Evolutionary conservation across 768 basidiomycete genomes (phyloP).

Genomic region (Termitomyces sp.): DNA sequence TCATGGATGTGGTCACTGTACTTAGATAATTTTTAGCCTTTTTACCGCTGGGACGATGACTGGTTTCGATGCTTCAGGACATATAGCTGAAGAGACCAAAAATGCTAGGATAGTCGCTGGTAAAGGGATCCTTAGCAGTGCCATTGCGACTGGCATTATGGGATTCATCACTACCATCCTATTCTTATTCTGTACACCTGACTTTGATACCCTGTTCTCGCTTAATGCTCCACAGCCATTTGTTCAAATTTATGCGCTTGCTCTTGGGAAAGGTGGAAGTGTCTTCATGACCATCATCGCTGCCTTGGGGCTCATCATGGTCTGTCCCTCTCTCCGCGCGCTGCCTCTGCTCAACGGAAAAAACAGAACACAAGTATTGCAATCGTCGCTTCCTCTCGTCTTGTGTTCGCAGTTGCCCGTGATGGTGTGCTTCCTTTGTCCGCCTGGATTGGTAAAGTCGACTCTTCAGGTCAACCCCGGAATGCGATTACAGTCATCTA

Average conservation of each 20-base stretch:
- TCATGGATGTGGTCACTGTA: not conserved
- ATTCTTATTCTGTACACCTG: conserved; percentile 81
- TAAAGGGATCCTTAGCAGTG: conserved; percentile 75
- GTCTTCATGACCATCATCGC: conserved; percentile 87
- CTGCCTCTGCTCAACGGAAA: not conserved
- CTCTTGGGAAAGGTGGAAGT: conserved; percentile 72
- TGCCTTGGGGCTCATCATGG: conserved; percentile 74
- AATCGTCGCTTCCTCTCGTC: conserved; percentile 84
- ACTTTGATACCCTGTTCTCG: conserved; percentile 66
- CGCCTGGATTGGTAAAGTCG: conserved; percentile 75
- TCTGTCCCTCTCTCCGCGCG: conserved; percentile 24
- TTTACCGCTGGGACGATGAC: conserved; percentile 86
- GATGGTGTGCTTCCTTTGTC: conserved; percentile 87
- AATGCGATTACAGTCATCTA: conserved; percentile 90
- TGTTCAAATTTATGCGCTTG: conserved; percentile 79
- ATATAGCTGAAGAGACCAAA: conserved; percentile 85
- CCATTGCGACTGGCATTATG: conserved; percentile 68
- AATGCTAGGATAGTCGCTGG: conserved; percentile 80
- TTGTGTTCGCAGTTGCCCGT: conserved; percentile 88
- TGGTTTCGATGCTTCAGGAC: conserved; percentile 86
- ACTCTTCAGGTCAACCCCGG: conserved; percentile 63
- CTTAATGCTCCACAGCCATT: conserved; percentile 87
- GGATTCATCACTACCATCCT: conserved; percentile 76
- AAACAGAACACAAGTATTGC: conserved; percentile 78
- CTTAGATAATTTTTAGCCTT: conserved; percentile 38